Percentiles rank a stretch among this genome's conserved stretches.
Conservation (phyloP, 2,329 filamentous ascomycete genomes). For the Aureobasidium sp. region DNA sequence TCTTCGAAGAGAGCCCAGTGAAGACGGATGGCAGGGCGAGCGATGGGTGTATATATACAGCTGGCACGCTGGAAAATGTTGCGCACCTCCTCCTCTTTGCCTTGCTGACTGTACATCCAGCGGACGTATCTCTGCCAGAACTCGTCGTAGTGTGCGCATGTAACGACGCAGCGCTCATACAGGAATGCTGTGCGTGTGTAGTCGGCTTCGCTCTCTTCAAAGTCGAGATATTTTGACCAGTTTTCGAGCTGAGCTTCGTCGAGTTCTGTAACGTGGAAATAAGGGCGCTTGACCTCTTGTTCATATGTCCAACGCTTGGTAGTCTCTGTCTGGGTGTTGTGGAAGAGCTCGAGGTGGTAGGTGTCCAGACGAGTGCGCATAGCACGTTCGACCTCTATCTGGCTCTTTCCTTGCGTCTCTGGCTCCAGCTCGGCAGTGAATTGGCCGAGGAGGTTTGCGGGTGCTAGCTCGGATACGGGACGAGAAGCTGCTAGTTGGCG, state of each 20-base stretch:
- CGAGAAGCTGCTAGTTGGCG: constrained; percentile 66
- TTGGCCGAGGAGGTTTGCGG: constrained; percentile 58
- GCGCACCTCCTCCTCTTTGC: constrained; percentile 80
- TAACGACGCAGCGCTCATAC: constrained; percentile 89
- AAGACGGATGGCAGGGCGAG: constrained; percentile 72
- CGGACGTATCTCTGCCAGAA: constrained; percentile 97
- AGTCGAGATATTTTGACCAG: constrained; percentile 95
- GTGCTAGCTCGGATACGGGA: constrained; percentile 65
- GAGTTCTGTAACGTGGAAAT: constrained; percentile 92
- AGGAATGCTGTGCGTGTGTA: constrained; percentile 69
- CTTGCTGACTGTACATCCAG: constrained; percentile 79
- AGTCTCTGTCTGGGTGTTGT: constrained; percentile 75
- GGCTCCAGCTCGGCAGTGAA: constrained; percentile 68
- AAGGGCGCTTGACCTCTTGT: constrained; percentile 87
- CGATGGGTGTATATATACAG: constrained; percentile 79
- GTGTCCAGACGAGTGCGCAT: constrained; percentile 72
- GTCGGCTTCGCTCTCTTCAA: constrained; percentile 80
- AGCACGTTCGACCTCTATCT: constrained; percentile 76
- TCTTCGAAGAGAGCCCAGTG: constrained; percentile 96
- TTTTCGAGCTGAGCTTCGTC: constrained; percentile 78
- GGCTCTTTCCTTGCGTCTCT: constrained; percentile 55
- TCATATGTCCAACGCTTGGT: constrained; percentile 93
- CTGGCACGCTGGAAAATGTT: constrained; percentile 87
- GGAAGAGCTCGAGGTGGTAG: constrained; percentile 74
- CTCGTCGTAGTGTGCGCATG: constrained; percentile 90